phyloP scores from a whole-genome alignment of 805 yeast genomes.

The Hanseniaspora thailandica region DNA sequence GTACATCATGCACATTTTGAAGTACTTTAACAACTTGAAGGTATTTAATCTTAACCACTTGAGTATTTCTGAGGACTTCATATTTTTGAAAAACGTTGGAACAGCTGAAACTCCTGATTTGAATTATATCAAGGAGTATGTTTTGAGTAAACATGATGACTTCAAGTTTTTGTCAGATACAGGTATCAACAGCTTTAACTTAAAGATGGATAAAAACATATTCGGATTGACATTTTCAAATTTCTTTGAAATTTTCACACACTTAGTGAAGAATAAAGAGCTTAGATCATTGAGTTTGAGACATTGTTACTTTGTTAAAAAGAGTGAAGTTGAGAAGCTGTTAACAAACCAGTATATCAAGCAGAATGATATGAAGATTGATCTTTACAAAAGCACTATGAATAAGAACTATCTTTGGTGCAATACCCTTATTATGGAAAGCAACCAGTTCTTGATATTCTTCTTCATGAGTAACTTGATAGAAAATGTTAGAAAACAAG shows the following conservation, averaged over 20 bases:
- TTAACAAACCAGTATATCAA: not conserved
- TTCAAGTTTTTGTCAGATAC: conserved; percentile 5
- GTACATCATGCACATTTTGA: conserved; percentile 52
- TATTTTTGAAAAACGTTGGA: conserved; percentile 19
- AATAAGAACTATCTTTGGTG: conserved; percentile 9
- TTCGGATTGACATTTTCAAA: conserved; percentile 3
- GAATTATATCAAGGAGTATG: not conserved
- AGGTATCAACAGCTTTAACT: conserved; percentile 1
- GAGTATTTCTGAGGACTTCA: conserved; percentile 57
- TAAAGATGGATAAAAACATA: not conserved
- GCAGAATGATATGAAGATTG: not conserved
- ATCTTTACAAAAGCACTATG: conserved; percentile 12
- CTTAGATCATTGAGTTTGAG: conserved; percentile 1
- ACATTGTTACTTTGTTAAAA: conserved; percentile 10
- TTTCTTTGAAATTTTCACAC: conserved; percentile 3
- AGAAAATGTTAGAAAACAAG: not conserved
- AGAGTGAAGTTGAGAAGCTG: not conserved
- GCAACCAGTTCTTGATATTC: not conserved
- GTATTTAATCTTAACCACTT: conserved; percentile 48
- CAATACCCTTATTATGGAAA: not conserved
- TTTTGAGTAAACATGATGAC: not conserved
- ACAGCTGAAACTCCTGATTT: not conserved
- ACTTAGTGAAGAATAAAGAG: not conserved
- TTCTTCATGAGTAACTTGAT: conserved; percentile 6
- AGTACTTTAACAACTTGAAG: conserved; percentile 52